Evolutionary conservation across 2,329 filamentous ascomycete genomes (phyloP).

Genomic region (Diaporthe velutina): DNA sequence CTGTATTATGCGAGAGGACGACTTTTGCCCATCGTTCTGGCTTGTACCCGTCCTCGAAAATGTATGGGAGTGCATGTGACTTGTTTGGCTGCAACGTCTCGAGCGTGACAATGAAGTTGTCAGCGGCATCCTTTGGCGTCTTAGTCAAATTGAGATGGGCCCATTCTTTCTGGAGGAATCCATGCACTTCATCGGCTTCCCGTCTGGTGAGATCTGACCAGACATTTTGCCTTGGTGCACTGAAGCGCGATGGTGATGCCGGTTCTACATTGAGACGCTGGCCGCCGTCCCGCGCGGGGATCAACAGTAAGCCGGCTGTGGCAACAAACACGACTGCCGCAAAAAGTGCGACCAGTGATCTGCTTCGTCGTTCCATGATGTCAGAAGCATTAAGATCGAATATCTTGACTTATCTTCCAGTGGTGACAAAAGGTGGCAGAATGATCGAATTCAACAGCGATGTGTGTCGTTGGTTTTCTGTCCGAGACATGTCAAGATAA

Average conservation of each 20-base stretch:
- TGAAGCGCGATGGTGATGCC: conserved; percentile 33
- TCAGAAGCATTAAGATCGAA: no score
- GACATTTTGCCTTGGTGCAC: conserved; percentile 55
- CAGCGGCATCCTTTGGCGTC: conserved; percentile 52
- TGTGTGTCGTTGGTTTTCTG: background rate
- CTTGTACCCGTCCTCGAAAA: conserved; percentile 51
- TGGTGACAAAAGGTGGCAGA: background rate
- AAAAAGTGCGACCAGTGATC: background rate
- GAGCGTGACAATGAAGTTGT: conserved; percentile 62
- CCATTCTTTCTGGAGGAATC: conserved; percentile 54
- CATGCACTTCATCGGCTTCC: conserved; percentile 58
- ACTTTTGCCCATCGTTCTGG: conserved; percentile 60
- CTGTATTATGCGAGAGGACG: conserved; percentile 60
- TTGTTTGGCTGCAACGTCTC: conserved; percentile 64
- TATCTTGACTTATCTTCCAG: background rate
- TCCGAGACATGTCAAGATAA: background rate
- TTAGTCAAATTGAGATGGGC: conserved; percentile 59
- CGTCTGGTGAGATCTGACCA: conserved; percentile 56
- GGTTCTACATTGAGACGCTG: background rate
- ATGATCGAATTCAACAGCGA: background rate
- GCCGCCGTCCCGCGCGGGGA: background rate
- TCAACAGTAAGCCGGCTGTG: conserved; percentile 15
- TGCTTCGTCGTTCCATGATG: conserved; percentile 30
- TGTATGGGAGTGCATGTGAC: conserved; percentile 57
- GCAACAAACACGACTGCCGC: conserved; percentile 12